A percentile compares a stretch with the other conserved stretches of the same genome.
Evolutionary conservation across 192 early-diverging fungal genomes (phyloP).

Genomic region (Backusella tuberculispora): DNA sequence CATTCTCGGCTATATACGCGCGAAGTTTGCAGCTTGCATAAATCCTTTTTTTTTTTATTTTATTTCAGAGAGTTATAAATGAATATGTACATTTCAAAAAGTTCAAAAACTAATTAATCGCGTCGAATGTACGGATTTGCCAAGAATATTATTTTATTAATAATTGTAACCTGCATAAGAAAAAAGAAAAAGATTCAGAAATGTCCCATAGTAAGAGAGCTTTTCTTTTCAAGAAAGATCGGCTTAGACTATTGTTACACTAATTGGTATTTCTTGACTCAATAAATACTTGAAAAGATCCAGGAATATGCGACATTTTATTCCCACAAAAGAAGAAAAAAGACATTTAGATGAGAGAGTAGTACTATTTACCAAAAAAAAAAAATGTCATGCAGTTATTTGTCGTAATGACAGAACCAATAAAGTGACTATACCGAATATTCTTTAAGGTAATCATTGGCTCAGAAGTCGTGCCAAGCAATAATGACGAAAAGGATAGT

Average conservation of each 20-base stretch:
- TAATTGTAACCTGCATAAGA: background rate
- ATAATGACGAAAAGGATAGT: background rate
- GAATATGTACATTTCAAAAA: background rate
- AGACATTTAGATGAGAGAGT: background rate
- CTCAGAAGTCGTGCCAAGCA: background rate
- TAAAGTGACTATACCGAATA: background rate
- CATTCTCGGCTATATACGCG: constrained; percentile 1
- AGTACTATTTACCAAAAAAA: background rate
- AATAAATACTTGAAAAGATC: background rate
- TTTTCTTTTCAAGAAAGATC: background rate
- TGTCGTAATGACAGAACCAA: background rate
- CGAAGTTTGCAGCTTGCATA: background rate
- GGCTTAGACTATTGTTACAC: background rate
- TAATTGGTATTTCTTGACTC: background rate
- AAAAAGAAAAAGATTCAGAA: background rate
- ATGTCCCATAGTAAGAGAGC: background rate
- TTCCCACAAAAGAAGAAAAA: background rate
- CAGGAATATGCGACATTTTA: background rate
- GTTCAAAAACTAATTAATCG: background rate
- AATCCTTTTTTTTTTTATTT: background rate
- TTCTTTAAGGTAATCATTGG: background rate
- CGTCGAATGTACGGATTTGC: background rate
- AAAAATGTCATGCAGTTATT: background rate
- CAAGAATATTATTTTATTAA: constrained; percentile 1
- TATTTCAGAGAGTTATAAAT: too few species aligned